Percentiles rank a stretch among this genome's conserved stretches.
phyloP scores from a whole-genome alignment of 176 grass and related monocot genomes.

The Zea mays region DNA sequence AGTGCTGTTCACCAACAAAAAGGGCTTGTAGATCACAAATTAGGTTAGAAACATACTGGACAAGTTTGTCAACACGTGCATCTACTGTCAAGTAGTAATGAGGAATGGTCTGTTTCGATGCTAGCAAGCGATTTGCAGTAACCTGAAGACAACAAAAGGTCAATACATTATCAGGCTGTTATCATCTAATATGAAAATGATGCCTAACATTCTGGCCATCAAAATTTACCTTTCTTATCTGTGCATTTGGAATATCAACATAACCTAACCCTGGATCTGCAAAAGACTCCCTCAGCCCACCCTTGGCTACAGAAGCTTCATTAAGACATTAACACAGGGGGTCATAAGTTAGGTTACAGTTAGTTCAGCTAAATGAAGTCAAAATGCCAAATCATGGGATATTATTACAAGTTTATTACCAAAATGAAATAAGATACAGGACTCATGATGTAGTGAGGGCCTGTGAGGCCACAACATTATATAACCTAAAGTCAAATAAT shows the following conservation, averaged over 20 bases:
- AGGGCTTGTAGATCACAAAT: conserved; percentile 10
- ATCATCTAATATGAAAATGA: background rate
- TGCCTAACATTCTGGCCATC: background rate
- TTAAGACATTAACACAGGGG: conserved; percentile 18
- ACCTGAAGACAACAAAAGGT: conserved; percentile 47
- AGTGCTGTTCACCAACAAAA: conserved; percentile 10
- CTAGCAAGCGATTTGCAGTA: conserved; percentile 73
- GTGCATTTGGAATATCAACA: conserved; percentile 76
- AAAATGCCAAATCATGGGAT: conserved; percentile 25
- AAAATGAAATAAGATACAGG: conserved; percentile 16
- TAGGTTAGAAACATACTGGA: conserved; percentile 57
- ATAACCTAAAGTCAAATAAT: background rate
- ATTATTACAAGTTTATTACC: background rate
- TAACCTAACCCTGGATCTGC: conserved; percentile 56
- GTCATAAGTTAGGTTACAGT: background rate
- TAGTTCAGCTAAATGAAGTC: background rate
- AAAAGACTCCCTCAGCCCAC: conserved; percentile 43
- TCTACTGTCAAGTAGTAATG: conserved; percentile 97
- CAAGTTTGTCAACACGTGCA: conserved; percentile 74
- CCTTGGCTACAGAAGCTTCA: conserved; percentile 66
- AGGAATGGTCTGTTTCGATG: conserved; percentile 89
- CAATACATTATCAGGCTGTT: conserved; percentile 5
- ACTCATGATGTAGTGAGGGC: background rate
- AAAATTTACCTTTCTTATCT: conserved; percentile 86
- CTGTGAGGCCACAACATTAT: background rate